These are phyloP conservation scores for Coleophoma cylindrospora DNA, from an alignment of 2,329 filamentous ascomycete species.

Conservation along the genomic window DNA sequence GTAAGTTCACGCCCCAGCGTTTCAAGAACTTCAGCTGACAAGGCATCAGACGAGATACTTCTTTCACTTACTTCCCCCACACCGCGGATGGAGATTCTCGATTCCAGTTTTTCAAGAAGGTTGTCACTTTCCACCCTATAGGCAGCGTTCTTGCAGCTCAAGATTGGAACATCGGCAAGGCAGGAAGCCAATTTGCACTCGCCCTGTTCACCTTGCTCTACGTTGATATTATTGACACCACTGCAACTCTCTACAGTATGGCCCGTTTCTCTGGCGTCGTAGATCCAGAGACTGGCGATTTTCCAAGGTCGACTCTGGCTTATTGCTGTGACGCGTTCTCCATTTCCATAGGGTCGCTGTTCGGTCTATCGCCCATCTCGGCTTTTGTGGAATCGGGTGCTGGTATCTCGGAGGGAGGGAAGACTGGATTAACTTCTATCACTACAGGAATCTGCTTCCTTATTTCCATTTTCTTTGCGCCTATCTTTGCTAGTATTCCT, in stretches of 20 bases:
- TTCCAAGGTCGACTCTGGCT: conserved; percentile 74
- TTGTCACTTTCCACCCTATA: conserved; percentile 66
- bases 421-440: conserved; percentile 65
- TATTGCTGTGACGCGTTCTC: conserved; percentile 66
- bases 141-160: conserved; percentile 53
- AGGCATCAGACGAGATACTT: conserved; percentile 47
- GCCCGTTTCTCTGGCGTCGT: conserved; percentile 64
- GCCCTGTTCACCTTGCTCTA: conserved; percentile 72
- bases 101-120: conserved; percentile 68
- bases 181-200: conserved; percentile 54
- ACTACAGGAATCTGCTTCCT: conserved; percentile 63
- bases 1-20: conserved; percentile 32
- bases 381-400: conserved; percentile 70
- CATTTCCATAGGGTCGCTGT: conserved; percentile 62
- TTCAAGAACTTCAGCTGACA: background rate
- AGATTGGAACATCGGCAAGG: conserved; percentile 52
- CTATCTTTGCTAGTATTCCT: conserved; percentile 68
- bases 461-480: conserved; percentile 65
- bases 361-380: conserved; percentile 64
- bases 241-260: conserved; percentile 71
- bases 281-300: conserved; percentile 62
- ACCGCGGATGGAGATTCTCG: conserved; percentile 54
- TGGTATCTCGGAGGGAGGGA: conserved; percentile 67
- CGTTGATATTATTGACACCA: conserved; percentile 72
- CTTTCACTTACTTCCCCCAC: conserved; percentile 66